phyloP scores from a whole-genome alignment of 2,329 filamentous ascomycete genomes.

The Trichoderma sp. region DNA sequence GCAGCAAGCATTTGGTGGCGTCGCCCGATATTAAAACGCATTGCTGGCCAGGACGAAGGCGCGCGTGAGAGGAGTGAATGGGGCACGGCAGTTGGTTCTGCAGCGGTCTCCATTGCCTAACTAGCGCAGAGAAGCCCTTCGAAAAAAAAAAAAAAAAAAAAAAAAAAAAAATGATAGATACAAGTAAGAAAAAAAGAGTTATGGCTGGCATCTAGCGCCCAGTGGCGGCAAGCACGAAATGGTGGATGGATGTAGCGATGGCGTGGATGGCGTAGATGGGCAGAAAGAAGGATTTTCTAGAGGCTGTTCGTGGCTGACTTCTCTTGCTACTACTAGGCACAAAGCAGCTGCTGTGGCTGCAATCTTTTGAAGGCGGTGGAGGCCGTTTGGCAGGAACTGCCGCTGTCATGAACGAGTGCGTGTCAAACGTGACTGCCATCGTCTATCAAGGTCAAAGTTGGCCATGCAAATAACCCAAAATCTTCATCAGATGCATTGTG shows the following conservation, averaged over 20 bases:
- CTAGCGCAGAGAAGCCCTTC: not conserved
- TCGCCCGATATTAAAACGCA: constrained; percentile 16
- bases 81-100: not conserved
- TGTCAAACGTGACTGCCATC: not conserved
- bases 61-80: not conserved
- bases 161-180: no score
- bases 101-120: not conserved
- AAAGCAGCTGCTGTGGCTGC: not conserved
- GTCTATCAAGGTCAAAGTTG: not conserved
- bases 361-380: not conserved
- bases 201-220: not conserved
- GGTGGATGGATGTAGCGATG: not conserved
- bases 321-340: no score
- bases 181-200: not conserved
- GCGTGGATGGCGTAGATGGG: no score
- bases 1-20: constrained; percentile 17
- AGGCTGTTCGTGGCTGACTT: not conserved
- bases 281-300: not conserved
- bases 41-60: not conserved
- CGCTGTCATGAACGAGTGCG: not conserved
- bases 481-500: no score
- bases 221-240: not conserved
- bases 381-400: not conserved
- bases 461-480: not conserved
- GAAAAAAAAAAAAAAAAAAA: not conserved